Evolutionary conservation across 1,284 basidiomycete genomes (phyloP).

Genomic region (Cutaneotrichosporon dermatis): DNA sequence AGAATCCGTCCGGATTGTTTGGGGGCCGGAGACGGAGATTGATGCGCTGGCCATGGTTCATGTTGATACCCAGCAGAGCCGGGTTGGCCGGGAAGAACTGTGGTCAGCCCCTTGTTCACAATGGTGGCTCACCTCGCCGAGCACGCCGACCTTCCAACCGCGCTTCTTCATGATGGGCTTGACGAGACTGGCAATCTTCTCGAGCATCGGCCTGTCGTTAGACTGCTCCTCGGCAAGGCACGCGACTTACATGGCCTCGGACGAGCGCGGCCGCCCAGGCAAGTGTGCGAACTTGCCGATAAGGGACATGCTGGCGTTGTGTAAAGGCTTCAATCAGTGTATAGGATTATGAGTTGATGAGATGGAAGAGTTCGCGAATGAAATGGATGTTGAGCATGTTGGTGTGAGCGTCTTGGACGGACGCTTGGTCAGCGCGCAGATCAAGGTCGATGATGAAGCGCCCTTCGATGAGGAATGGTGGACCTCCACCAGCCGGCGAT

Average conservation of each 20-base stretch:
- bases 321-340: background rate
- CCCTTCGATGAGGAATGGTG: no score
- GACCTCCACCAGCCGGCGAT: no score
- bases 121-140: conserved; percentile 57
- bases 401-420: background rate
- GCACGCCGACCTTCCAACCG: conserved; percentile 69
- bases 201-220: conserved; percentile 53
- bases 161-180: conserved; percentile 85
- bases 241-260: conserved; percentile 43
- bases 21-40: conserved; percentile 70
- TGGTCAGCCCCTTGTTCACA: background rate
- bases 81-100: conserved; percentile 71
- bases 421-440: conserved; percentile 1
- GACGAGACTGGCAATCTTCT: conserved; percentile 70
- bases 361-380: background rate
- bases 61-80: conserved; percentile 62
- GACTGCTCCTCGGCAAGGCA: background rate
- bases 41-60: conserved; percentile 73
- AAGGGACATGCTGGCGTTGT: conserved; percentile 20
- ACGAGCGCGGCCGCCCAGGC: conserved; percentile 38
- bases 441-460: no score
- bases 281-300: conserved; percentile 46
- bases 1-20: conserved; percentile 63
- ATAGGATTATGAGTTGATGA: background rate
- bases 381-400: background rate